Conservation (phyloP, 2,329 filamentous ascomycete genomes). For the Beauveria medogensis region DNA sequence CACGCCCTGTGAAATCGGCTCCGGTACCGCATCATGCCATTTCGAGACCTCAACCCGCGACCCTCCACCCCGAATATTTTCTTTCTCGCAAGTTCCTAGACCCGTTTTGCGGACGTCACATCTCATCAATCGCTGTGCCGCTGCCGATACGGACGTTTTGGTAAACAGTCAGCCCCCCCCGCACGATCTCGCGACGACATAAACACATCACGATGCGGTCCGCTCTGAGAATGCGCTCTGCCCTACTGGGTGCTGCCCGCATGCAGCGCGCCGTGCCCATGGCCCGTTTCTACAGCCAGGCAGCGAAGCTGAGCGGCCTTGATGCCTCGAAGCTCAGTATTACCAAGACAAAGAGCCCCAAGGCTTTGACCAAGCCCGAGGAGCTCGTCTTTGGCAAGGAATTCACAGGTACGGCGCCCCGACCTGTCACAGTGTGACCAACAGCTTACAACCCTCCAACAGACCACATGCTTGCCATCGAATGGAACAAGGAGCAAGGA, state of each 20-base stretch:
- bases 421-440: not conserved
- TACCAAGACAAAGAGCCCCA: conserved; percentile 67
- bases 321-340: conserved; percentile 71
- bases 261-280: conserved; percentile 28
- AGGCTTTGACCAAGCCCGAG: conserved; percentile 63
- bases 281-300: conserved; percentile 41
- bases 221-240: conserved; percentile 22
- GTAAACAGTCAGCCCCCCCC: not conserved
- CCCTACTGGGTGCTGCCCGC: conserved; percentile 25
- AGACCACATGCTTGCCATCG: conserved; percentile 96
- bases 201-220: conserved; percentile 9
- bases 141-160: not conserved
- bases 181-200: not conserved
- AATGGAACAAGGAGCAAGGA: conserved; percentile 81
- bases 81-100: not conserved
- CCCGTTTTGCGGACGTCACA: not conserved
- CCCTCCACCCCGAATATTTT: conserved; percentile 1
- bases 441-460: not conserved
- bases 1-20: not conserved
- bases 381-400: conserved; percentile 83
- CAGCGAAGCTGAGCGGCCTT: conserved; percentile 54
- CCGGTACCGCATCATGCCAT: conserved; percentile 7
- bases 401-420: conserved; percentile 64
- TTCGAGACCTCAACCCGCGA: not conserved
- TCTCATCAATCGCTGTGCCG: not conserved